phyloP scores from a whole-genome alignment of 2,329 filamentous ascomycete genomes.

The Venturia carpophila region DNA sequence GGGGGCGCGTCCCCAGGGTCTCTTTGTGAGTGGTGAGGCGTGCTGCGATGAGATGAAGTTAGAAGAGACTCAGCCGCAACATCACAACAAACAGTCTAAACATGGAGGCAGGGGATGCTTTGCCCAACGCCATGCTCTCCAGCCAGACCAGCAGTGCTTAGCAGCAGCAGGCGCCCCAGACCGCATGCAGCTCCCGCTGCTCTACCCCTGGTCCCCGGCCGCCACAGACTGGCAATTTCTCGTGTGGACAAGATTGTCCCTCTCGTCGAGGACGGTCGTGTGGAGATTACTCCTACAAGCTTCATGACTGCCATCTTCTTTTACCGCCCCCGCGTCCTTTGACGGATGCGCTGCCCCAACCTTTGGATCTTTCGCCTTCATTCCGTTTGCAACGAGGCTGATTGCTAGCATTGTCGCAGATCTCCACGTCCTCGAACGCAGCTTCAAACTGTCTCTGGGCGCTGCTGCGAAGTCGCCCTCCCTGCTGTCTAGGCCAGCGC shows the following conservation, averaged over 20 bases:
- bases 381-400: not conserved
- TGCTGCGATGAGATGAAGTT: not conserved
- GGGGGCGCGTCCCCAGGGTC: not conserved
- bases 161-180: not conserved
- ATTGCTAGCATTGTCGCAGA: not conserved
- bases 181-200: not conserved
- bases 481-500: not conserved
- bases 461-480: not conserved
- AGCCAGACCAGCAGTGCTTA: not conserved
- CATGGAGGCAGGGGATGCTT: not conserved
- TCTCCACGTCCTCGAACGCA: not conserved
- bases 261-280: not conserved
- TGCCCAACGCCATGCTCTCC: not conserved
- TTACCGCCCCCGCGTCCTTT: too few species aligned
- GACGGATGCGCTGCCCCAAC: too few species aligned
- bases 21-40: constrained; percentile 11
- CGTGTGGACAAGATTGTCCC: not conserved
- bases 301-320: not conserved
- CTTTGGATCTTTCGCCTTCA: not conserved
- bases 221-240: not conserved
- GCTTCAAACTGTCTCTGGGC: not conserved
- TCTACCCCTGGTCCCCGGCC: not conserved
- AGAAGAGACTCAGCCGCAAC: constrained; percentile 11
- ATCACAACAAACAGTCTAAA: constrained; percentile 8
- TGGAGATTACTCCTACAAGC: not conserved